These are phyloP conservation scores for Veloboletus limbatus DNA, from an alignment of 1,284 basidiomycete genomes.

Conservation along the genomic window DNA sequence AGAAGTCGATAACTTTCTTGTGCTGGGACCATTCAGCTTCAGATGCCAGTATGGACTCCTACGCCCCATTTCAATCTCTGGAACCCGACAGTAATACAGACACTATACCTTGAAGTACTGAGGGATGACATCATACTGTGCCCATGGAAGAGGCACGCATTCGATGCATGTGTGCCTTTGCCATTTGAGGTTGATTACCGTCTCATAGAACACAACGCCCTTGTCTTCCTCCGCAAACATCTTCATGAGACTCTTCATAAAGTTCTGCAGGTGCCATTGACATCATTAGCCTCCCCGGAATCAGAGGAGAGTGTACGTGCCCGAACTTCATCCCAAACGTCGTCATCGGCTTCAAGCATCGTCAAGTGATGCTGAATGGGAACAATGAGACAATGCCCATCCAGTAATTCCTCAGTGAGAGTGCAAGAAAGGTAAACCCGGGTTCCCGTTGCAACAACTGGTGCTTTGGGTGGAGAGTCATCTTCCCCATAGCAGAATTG, in stretches of 20 bases:
- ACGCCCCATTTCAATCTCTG: conserved; percentile 9
- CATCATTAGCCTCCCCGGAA: background rate
- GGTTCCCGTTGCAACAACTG: conserved; percentile 88
- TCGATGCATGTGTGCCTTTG: conserved; percentile 94
- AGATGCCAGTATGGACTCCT: conserved; percentile 90
- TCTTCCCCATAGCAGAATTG: conserved; percentile 88
- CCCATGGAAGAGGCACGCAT: conserved; percentile 86
- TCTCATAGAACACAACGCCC: conserved; percentile 93
- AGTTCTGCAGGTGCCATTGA: conserved; percentile 64
- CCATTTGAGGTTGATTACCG: conserved; percentile 78
- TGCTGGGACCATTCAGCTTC: conserved; percentile 98
- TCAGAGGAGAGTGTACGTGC: conserved; percentile 44
- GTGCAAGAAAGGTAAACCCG: conserved; percentile 89
- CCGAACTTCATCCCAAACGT: conserved; percentile 95
- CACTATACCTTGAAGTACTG: conserved; percentile 84
- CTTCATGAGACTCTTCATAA: conserved; percentile 97
- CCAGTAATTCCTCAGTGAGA: conserved; percentile 78
- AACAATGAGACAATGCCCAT: conserved; percentile 92
- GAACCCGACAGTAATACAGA: conserved; percentile 1
- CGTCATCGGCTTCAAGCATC: conserved; percentile 93
- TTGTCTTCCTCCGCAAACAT: conserved; percentile 90
- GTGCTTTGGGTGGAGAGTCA: conserved; percentile 79
- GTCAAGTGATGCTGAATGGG: conserved; percentile 93
- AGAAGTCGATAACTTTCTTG: conserved; percentile 94
- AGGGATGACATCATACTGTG: conserved; percentile 80